Conservation (phyloP, 371 early-diverging fungal genomes). For the Capniomyces stellatus region DNA sequence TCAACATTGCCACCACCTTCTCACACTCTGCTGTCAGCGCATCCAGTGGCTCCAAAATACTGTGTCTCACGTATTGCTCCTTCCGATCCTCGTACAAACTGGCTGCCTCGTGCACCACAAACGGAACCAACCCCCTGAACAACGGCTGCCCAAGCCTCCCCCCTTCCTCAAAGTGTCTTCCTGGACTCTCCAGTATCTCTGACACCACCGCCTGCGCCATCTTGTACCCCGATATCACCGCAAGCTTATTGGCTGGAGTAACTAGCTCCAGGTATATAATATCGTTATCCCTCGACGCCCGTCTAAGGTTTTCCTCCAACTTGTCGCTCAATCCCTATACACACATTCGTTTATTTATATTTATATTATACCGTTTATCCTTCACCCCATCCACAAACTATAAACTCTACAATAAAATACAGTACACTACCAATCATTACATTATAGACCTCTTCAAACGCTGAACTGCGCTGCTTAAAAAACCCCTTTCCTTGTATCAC, state of each 20-base stretch:
- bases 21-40: constrained; percentile 38
- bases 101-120: constrained; percentile 73
- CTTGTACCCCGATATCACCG: constrained; percentile 41
- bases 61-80: constrained; percentile 43
- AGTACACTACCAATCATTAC: too few species aligned
- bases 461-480: constrained; percentile 9
- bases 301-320: constrained; percentile 35
- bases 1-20: constrained; percentile 21
- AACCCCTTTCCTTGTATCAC: constrained; percentile 14
- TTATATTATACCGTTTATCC: too few species aligned
- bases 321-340: too few species aligned
- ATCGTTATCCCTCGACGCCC: constrained; percentile 79
- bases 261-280: constrained; percentile 65
- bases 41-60: constrained; percentile 36
- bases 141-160: constrained; percentile 45
- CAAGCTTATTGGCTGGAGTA: constrained; percentile 36
- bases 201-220: too few species aligned
- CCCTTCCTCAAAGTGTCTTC: constrained; percentile 23
- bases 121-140: constrained; percentile 69
- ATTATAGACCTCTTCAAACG: too few species aligned
- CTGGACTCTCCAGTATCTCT: constrained; percentile 24
- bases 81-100: constrained; percentile 60
- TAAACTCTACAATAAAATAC: too few species aligned
- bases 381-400: too few species aligned
- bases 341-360: too few species aligned